Evolutionary conservation across 2,329 filamentous ascomycete species (phyloP).

Genomic region (Sporothrix euskadiensis): DNA sequence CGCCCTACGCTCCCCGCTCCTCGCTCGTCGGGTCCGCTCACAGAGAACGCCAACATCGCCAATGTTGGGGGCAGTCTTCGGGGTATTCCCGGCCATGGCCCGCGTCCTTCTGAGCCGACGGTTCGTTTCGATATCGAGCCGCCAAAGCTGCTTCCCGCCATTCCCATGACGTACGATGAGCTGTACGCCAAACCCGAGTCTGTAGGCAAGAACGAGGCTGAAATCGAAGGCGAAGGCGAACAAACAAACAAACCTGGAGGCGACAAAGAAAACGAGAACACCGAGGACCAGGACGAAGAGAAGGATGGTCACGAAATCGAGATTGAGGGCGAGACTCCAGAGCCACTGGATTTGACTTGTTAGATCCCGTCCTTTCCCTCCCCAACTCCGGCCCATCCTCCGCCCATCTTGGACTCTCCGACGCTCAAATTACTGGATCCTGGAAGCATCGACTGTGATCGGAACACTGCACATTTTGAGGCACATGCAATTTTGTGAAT

Average conservation of each 20-base stretch:
- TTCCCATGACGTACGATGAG: constrained; percentile 51
- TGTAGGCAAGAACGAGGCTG: not conserved
- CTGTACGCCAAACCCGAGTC: constrained; percentile 42
- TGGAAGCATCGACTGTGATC: constrained; percentile 4
- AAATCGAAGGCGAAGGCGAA: not conserved
- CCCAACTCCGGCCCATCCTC: not conserved
- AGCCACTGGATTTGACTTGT: constrained; percentile 13
- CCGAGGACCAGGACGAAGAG: not conserved
- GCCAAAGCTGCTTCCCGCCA: constrained; percentile 47
- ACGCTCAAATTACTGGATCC: not conserved
- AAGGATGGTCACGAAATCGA: not conserved
- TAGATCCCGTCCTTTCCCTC: constrained; percentile 9
- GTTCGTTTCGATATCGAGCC: constrained; percentile 51
- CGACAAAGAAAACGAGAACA: not conserved
- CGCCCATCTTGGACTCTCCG: not conserved
- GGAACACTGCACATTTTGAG: not conserved
- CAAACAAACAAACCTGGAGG: not conserved
- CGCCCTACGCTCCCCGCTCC: constrained; percentile 37
- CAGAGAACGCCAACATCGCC: constrained; percentile 37
- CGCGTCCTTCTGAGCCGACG: constrained; percentile 38
- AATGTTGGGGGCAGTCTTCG: constrained; percentile 31
- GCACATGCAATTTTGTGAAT: not conserved
- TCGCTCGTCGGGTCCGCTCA: constrained; percentile 41
- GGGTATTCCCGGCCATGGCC: constrained; percentile 42
- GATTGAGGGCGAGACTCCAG: constrained; percentile 1